Conservation (phyloP, 1,284 basidiomycete genomes). For the Blastosporella zonata region DNA sequence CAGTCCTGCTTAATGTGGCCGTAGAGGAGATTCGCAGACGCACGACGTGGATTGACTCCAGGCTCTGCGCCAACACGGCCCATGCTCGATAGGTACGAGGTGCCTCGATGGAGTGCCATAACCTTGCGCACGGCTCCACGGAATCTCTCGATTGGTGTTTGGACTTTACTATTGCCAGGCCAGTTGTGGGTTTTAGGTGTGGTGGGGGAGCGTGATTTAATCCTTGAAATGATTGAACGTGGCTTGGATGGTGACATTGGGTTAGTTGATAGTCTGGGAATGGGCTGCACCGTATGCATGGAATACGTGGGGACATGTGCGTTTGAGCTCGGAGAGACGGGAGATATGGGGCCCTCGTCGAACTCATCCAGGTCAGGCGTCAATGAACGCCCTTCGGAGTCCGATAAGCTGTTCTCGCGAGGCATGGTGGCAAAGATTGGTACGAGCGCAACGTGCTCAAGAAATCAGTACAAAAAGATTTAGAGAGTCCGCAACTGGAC, state of each 20-base stretch:
- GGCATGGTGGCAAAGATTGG: conserved; percentile 33
- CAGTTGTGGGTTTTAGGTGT: conserved; percentile 12
- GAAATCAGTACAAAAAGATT: not conserved
- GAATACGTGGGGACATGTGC: conserved; percentile 7
- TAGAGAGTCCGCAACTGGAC: not conserved
- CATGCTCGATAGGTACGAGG: conserved; percentile 35
- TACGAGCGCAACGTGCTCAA: not conserved
- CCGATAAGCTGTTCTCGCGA: conserved; percentile 58
- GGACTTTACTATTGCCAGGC: conserved; percentile 4
- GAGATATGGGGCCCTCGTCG: conserved; percentile 2
- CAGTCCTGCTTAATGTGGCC: conserved; percentile 55
- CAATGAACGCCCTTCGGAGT: conserved; percentile 55
- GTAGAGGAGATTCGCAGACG: conserved; percentile 47
- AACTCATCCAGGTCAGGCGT: conserved; percentile 48
- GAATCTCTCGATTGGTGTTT: conserved; percentile 46
- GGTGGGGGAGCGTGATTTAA: conserved; percentile 11
- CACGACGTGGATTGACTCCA: conserved; percentile 56
- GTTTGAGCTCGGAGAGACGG: conserved; percentile 3
- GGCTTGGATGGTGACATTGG: conserved; percentile 13
- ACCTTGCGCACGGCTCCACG: conserved; percentile 50
- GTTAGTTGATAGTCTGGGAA: not conserved
- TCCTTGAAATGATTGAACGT: conserved; percentile 13
- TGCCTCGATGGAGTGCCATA: conserved; percentile 53
- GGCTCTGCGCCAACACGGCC: conserved; percentile 54
- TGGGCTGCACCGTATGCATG: conserved; percentile 2